phyloP scores from a whole-genome alignment of 2,329 filamentous ascomycete genomes.

The Phialemonium atrogriseum region DNA sequence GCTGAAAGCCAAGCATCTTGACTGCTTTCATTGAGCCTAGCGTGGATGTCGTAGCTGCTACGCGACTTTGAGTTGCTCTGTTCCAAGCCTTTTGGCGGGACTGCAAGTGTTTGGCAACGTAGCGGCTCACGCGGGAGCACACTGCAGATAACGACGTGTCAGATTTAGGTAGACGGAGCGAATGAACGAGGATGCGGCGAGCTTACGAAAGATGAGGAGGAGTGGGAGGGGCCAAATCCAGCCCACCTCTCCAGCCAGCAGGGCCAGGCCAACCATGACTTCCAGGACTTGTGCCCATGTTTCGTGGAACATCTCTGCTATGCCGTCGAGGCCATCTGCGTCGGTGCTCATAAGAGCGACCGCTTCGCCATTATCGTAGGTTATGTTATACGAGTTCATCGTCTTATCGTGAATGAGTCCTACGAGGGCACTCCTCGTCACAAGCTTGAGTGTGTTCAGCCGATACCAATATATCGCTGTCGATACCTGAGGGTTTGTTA shows the following conservation, averaged over 20 bases:
- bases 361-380: conserved; percentile 23
- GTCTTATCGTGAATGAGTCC: too few relatives aligned
- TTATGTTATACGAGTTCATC: too few relatives aligned
- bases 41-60: conserved; percentile 24
- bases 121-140: conserved; percentile 31
- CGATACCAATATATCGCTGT: too few relatives aligned
- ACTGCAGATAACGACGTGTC: too few relatives aligned
- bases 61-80: conserved; percentile 28
- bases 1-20: conserved; percentile 30
- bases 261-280: conserved; percentile 27
- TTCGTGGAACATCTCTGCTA: conserved; percentile 30
- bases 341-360: conserved; percentile 33
- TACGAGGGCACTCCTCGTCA: too few relatives aligned
- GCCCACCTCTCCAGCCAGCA: conserved; percentile 30
- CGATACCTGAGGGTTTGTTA: too few relatives aligned
- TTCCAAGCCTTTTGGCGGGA: conserved; percentile 30
- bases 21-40: conserved; percentile 28
- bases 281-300: conserved; percentile 33
- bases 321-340: conserved; percentile 21
- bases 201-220: conserved; percentile 30
- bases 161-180: background rate
- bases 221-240: conserved; percentile 33
- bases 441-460: too few relatives aligned
- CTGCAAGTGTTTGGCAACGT: conserved; percentile 27
- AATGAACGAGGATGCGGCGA: too few relatives aligned